Conservation (phyloP, 2,329 filamentous ascomycete genomes). For the Cordyceps militaris region DNA sequence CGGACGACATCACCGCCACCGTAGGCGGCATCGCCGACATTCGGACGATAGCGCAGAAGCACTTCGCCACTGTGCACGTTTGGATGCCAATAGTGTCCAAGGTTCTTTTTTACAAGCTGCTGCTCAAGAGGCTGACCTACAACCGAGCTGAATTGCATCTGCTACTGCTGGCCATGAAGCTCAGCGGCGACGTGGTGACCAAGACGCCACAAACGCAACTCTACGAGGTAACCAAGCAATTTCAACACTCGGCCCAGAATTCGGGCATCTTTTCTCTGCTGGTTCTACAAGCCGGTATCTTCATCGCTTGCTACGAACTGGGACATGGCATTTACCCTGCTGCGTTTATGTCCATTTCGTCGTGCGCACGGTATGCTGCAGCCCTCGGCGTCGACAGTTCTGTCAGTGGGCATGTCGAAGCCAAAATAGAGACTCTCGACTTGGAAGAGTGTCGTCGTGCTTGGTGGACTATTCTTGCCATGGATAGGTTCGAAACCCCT, state of each 20-base stretch:
- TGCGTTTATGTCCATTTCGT: slow-evolving; percentile 11
- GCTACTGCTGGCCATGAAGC: slow-evolving; percentile 13
- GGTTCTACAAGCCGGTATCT: slow-evolving; percentile 13
- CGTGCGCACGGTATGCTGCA: slow-evolving; percentile 13
- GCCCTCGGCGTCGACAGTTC: slow-evolving; percentile 13
- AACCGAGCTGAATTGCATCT: slow-evolving; percentile 9
- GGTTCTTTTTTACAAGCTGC: slow-evolving; percentile 6
- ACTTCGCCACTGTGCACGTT: slow-evolving; percentile 14
- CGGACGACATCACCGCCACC: not conserved
- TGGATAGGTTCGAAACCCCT: slow-evolving; percentile 12
- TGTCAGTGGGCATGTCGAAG: not conserved
- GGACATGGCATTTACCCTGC: slow-evolving; percentile 15
- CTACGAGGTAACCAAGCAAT: slow-evolving; percentile 14
- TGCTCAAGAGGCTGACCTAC: slow-evolving; percentile 8
- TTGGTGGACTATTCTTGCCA: slow-evolving; percentile 16
- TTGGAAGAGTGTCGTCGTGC: slow-evolving; percentile 15
- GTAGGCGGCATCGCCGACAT: slow-evolving; percentile 13
- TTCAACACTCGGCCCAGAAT: slow-evolving; percentile 6
- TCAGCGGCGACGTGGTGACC: not conserved
- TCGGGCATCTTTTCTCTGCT: slow-evolving; percentile 13
- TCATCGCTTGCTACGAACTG: slow-evolving; percentile 13
- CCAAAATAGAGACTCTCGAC: slow-evolving; percentile 4
- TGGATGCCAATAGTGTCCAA: slow-evolving; percentile 16
- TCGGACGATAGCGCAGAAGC: slow-evolving; percentile 8
- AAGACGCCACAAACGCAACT: slow-evolving; percentile 2